Evolutionary conservation across 2,329 filamentous ascomycete genomes (phyloP).

Genomic region (Fusarium sp.): DNA sequence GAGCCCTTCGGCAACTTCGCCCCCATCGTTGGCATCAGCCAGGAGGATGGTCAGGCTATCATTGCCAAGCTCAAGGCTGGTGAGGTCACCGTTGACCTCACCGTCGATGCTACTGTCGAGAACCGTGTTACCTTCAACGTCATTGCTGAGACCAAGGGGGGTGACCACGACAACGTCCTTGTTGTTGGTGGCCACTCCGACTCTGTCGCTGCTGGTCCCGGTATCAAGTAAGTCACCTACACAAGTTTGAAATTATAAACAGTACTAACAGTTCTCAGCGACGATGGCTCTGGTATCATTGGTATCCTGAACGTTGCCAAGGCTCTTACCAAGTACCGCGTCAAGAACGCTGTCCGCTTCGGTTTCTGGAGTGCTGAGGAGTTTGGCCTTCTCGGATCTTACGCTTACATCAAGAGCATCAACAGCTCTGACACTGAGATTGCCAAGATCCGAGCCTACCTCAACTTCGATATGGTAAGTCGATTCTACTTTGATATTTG

Average conservation of each 20-base stretch:
- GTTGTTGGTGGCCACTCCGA: conserved; percentile 63
- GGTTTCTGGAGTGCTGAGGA: conserved; percentile 68
- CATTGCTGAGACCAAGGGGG: conserved; percentile 63
- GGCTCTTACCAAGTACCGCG: conserved; percentile 57
- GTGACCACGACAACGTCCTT: conserved; percentile 63
- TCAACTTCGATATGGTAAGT: conserved; percentile 69
- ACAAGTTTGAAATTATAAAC: not conserved
- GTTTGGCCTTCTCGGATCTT: conserved; percentile 64
- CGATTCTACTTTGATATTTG: rapidly evolving
- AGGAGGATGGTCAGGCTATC: conserved; percentile 58
- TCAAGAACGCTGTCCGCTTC: conserved; percentile 65
- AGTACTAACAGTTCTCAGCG: conserved; percentile 48
- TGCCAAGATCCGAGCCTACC: conserved; percentile 65
- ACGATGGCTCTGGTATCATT: conserved; percentile 69
- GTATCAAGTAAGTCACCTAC: conserved; percentile 64
- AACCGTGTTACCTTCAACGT: conserved; percentile 64
- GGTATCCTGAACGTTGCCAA: conserved; percentile 62
- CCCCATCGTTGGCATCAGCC: conserved; percentile 66
- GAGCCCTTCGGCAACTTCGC: conserved; percentile 60
- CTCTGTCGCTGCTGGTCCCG: conserved; percentile 63
- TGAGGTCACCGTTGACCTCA: conserved; percentile 51
- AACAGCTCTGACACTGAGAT: conserved; percentile 60
- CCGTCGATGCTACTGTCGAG: conserved; percentile 64
- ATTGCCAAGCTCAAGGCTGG: conserved; percentile 51
- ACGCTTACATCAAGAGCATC: conserved; percentile 60